phyloP scores from a whole-genome alignment of 2,329 filamentous ascomycete species.

The Whalleya microplaca region DNA sequence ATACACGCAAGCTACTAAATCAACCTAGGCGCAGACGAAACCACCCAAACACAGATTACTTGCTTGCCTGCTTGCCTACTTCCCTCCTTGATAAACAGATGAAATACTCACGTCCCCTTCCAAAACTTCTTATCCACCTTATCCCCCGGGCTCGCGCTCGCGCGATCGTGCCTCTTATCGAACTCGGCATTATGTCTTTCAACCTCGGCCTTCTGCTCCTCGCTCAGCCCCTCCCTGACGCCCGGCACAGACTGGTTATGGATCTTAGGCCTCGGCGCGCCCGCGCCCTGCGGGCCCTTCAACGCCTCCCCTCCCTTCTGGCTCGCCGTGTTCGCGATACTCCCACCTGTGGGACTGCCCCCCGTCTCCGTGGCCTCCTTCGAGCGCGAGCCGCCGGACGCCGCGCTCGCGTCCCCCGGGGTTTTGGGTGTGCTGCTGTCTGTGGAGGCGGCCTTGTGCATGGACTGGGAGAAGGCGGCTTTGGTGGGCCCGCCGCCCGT shows the following conservation, averaged over 20 bases:
- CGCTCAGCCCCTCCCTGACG: conserved; percentile 42
- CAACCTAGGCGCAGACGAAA: not conserved
- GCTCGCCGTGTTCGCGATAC: conserved; percentile 32
- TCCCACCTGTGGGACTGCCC: conserved; percentile 34
- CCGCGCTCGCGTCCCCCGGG: conserved; percentile 40
- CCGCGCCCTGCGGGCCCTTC: conserved; percentile 37
- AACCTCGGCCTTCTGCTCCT: conserved; percentile 60
- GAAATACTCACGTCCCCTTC: conserved; percentile 44
- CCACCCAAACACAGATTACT: too few relatives aligned
- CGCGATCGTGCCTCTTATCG: conserved; percentile 55
- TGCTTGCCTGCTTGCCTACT: too few relatives aligned
- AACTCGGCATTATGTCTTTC: conserved; percentile 63
- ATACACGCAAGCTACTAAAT: too few relatives aligned
- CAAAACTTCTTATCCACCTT: conserved; percentile 62
- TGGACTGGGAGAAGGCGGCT: conserved; percentile 30
- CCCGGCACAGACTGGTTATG: conserved; percentile 50
- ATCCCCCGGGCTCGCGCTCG: conserved; percentile 46
- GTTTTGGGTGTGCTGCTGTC: conserved; percentile 17
- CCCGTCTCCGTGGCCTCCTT: conserved; percentile 46
- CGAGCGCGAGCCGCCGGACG: conserved; percentile 44
- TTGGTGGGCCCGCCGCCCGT: conserved; percentile 43
- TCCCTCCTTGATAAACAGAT: too few relatives aligned
- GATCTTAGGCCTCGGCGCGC: conserved; percentile 54
- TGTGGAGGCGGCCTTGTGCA: conserved; percentile 27
- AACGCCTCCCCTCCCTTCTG: conserved; percentile 38